Base-by-base conservation (phyloP, 495 filamentous ascomycete genomes). In the Articulospora tetracladia region DNA sequence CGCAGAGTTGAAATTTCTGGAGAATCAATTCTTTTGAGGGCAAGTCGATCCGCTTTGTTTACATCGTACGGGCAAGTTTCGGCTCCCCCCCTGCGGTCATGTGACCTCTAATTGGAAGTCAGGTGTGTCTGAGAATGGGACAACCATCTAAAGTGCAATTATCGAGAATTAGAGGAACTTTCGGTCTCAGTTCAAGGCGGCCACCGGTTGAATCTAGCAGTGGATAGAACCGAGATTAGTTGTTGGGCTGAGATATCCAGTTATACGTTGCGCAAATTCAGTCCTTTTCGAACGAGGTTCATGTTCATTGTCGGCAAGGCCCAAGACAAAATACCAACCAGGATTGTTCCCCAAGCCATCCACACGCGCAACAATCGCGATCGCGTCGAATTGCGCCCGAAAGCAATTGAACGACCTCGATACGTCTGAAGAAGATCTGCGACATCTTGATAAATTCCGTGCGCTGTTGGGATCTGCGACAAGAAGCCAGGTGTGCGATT, bases 281-380 rank as follows among this genome's bases (percentile, higher is more conserved):
- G 13, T 12, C 10, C n/a, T 17, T 44, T 44, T 44, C 15, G 39
- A 44, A 44, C n/a, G 39, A 44, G 39, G 39, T 44, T 44, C 39
- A 44, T 44, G 39, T 44, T 44, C 39, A n/a, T 12, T 34, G 30
- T 44, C 39, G 39, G 39, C 39, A 44, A 44, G 3, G 15, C 39
- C 39, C 15, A 44, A 44, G 39, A 17, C 39, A 44, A 41, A 57
- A 57, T 27, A 54, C 51, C 55, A 47, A 57, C 55, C 30, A 57
- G 55, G 55, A 49, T 57, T 20, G 39, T 44, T 34, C 17, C 32
- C 22, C 56, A 56, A 56, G 27, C 28, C 28, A 27, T 51, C 56
- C 53, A 4, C 53, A 58, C 56, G 56, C 56, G 56, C 56, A 53
- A 30, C 3, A 25, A 58, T 51, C 49, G 28, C 56, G 36, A 58